These are phyloP conservation scores for Aureobasidium lini DNA, from an alignment of 2,329 filamentous ascomycete genomes.

Conservation along the genomic window DNA sequence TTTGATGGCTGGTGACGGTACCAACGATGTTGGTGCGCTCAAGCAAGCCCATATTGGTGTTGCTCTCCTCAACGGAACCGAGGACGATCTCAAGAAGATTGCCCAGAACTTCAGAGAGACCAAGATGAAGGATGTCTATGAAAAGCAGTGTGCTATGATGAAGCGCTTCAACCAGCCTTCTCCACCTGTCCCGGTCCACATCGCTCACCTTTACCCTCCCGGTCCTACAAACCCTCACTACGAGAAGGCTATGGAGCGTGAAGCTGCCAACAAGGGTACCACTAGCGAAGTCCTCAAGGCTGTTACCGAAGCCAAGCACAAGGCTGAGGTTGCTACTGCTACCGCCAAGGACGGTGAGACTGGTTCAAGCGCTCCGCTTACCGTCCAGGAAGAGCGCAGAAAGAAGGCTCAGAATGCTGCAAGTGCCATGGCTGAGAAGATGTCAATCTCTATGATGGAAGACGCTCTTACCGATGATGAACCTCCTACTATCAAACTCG, in stretches of 20 bases:
- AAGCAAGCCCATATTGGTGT: slow-evolving; percentile 98
- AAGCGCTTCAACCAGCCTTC: slow-evolving; percentile 86
- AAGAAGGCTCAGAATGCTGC: slow-evolving; percentile 61
- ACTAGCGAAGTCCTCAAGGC: slow-evolving; percentile 56
- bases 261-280: slow-evolving; percentile 43
- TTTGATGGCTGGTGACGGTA: slow-evolving; percentile 96
- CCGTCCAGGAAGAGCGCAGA: slow-evolving; percentile 46
- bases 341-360: slow-evolving; percentile 36
- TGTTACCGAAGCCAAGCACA: slow-evolving; percentile 34
- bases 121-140: slow-evolving; percentile 97
- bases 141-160: slow-evolving; percentile 91
- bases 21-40: slow-evolving; percentile 93
- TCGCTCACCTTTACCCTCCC: slow-evolving; percentile 90
- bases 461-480: slow-evolving; percentile 80
- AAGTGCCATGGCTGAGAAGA: slow-evolving; percentile 72
- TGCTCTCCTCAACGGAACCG: slow-evolving; percentile 88
- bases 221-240: slow-evolving; percentile 91
- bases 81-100: slow-evolving; percentile 84
- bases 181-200: slow-evolving; percentile 85
- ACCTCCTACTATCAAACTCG: slow-evolving; percentile 91
- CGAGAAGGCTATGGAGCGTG: slow-evolving; percentile 80
- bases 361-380: slow-evolving; percentile 17
- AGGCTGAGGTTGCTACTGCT: slow-evolving; percentile 40
- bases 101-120: slow-evolving; percentile 88
- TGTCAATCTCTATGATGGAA: slow-evolving; percentile 84